Evolutionary conservation across 1,284 basidiomycete genomes (phyloP), one percentile per base, ranked within the genome.

Genomic region (Rhodotorula glutinis): DNA sequence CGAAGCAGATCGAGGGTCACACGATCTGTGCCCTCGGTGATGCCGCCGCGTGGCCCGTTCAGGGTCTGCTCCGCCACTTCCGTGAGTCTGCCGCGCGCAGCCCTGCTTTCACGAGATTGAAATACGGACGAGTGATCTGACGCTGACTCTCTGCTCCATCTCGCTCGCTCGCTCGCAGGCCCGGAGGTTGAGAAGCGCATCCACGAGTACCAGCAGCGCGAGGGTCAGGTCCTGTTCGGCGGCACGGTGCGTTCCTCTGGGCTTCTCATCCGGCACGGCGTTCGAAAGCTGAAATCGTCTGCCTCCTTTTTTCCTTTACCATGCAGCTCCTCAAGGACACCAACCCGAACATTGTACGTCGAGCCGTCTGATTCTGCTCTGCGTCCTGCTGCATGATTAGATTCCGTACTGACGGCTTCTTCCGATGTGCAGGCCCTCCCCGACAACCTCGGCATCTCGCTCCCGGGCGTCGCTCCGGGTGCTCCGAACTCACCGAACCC

Each of bases 21-120:
- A 80, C 80, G 14, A 98, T 98, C 75, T 98, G 94, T 75, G 95
- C 95, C 17, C 84, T 98, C 51, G 94, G 95, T 33, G 95, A 98
- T 75, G 95, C 95, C 9, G 93, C 95, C 27, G 95, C 95, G 10
- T 98, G 95, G 95, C 95, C 95, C 11, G 93, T 98, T 68, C 95
- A 98, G 91, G 80, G 81, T 64, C 84, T 98, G 67, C 90, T 98
- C 86, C 89, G 92, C 69, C 91, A 97, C 81, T 98, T 98, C 88
- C 87, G 93, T 72, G 73, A 75, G 76, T 81, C 13, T 13, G n/a
- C n/a, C n/a, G n/a, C n/a, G n/a, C n/a, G n/a, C n/a, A n/a, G n/a
- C n/a, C n/a, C n/a, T n/a, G n/a, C n/a, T n/a, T n/a, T n/a, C n/a
- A n/a, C n/a, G n/a, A n/a, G n/a, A n/a, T n/a, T n/a, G n/a, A n/a